Conservation (phyloP, 2,329 filamentous ascomycete genomes). For the Aciculosporium take region DNA sequence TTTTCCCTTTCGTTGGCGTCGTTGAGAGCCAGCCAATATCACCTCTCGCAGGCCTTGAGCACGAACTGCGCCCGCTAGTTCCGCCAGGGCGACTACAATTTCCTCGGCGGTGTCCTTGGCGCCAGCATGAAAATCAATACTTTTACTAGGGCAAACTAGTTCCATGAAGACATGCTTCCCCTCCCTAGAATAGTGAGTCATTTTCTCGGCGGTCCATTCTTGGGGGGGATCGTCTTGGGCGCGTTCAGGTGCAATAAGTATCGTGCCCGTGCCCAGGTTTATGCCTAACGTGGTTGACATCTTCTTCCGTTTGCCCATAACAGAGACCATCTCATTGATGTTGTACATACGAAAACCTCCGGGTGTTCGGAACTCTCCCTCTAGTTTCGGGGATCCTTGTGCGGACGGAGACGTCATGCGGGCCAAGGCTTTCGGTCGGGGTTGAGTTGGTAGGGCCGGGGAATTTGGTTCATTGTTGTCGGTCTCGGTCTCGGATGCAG, state of each 20-base stretch:
- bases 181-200: slow-evolving; percentile 96
- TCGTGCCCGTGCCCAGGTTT: slow-evolving; percentile 73
- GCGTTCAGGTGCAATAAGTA: slow-evolving; percentile 82
- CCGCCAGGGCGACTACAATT: slow-evolving; percentile 76
- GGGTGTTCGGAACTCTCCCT: slow-evolving; percentile 42
- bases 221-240: slow-evolving; percentile 69
- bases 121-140: slow-evolving; percentile 90
- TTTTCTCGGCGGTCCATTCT: slow-evolving; percentile 87
- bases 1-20: slow-evolving; percentile 63
- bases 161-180: slow-evolving; percentile 97
- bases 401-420: neutral
- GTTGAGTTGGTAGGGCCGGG: slow-evolving; percentile 26
- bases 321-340: slow-evolving; percentile 93
- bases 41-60: slow-evolving; percentile 79
- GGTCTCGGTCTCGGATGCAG: slow-evolving; percentile 17
- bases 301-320: slow-evolving; percentile 94
- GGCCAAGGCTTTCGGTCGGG: slow-evolving; percentile 10
- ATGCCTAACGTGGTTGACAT: slow-evolving; percentile 96
- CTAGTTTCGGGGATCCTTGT: neutral
- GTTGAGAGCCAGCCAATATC: slow-evolving; percentile 60
- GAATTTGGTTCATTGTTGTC: slow-evolving; percentile 19
- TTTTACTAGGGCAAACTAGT: slow-evolving; percentile 81
- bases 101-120: slow-evolving; percentile 94
- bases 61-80: slow-evolving; percentile 71
- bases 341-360: slow-evolving; percentile 91